phyloP scores from a whole-genome alignment of 176 grass and related monocot species.

The Carex cristatella region DNA sequence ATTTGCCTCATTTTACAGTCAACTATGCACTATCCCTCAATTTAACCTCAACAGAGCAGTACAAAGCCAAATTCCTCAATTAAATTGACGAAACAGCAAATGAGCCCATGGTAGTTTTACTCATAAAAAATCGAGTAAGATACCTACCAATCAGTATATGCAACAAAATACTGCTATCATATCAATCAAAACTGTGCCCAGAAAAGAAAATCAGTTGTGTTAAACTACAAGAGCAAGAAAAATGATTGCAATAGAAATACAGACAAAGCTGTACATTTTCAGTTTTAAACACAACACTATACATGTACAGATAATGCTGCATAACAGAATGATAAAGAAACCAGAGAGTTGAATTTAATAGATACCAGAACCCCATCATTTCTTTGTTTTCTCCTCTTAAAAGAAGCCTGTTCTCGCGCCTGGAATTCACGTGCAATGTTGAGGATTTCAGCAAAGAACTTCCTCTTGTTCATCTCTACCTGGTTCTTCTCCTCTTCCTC shows the following conservation, averaged over 20 bases:
- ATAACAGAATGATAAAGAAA: background rate
- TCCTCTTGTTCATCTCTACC: conserved; percentile 77
- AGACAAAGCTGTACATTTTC: background rate
- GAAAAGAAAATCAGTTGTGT: background rate
- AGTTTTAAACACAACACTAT: background rate
- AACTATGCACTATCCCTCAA: background rate
- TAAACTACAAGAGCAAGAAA: background rate
- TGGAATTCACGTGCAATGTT: conserved; percentile 90
- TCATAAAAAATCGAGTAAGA: background rate
- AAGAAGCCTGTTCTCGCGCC: conserved; percentile 47
- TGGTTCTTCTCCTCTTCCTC: conserved; percentile 96
- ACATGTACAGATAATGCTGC: background rate
- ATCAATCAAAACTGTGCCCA: background rate
- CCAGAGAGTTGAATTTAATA: background rate
- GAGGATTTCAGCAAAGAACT: conserved; percentile 95
- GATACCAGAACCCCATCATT: conserved; percentile 92
- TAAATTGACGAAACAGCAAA: background rate
- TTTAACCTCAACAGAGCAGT: background rate
- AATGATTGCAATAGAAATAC: background rate
- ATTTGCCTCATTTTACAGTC: background rate
- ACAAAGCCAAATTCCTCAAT: conserved; percentile 3
- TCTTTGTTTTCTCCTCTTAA: conserved; percentile 89
- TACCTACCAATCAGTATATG: background rate
- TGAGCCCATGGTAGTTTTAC: background rate
- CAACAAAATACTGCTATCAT: conserved; percentile 2